phyloP scores from a whole-genome alignment of 208 protist genomes.

The Wallacemonas rigidus region DNA sequence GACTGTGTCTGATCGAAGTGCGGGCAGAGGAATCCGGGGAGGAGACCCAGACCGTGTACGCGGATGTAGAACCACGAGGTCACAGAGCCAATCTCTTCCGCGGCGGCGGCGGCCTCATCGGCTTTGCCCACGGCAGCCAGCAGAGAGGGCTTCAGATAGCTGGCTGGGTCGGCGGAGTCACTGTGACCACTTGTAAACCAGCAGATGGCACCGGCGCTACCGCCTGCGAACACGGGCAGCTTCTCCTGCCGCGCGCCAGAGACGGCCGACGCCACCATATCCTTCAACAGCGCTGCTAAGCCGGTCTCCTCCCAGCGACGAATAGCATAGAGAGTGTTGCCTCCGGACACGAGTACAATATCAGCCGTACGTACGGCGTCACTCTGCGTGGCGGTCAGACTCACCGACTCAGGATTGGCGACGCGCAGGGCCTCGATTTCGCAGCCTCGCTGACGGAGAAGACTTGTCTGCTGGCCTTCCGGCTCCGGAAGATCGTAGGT shows the following conservation, averaged over 20 bases:
- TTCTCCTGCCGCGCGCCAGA: conserved; percentile 16
- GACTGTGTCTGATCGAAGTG: conserved; percentile 75
- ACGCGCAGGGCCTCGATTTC: conserved; percentile 48
- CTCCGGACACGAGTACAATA: conserved; percentile 81
- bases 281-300: conserved; percentile 50
- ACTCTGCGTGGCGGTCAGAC: conserved; percentile 10
- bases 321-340: conserved; percentile 91
- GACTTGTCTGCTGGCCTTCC: conserved; percentile 37
- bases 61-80: conserved; percentile 84
- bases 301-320: conserved; percentile 88
- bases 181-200: conserved; percentile 91
- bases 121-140: conserved; percentile 23
- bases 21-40: conserved; percentile 88
- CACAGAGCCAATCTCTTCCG: conserved; percentile 9
- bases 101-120: conserved; percentile 20
- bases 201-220: conserved; percentile 89
- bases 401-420: conserved; percentile 47
- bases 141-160: conserved; percentile 64
- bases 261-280: conserved; percentile 27
- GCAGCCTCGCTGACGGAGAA: conserved; percentile 59
- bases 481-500: conserved; percentile 79
- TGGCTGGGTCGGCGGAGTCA: conserved; percentile 86
- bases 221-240: conserved; percentile 72
- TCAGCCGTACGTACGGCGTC: conserved; percentile 43
- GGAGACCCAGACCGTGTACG: conserved; percentile 69